Base-by-base conservation (phyloP, 2,329 filamentous ascomycete species). In the Waltergamsia citrina region DNA sequence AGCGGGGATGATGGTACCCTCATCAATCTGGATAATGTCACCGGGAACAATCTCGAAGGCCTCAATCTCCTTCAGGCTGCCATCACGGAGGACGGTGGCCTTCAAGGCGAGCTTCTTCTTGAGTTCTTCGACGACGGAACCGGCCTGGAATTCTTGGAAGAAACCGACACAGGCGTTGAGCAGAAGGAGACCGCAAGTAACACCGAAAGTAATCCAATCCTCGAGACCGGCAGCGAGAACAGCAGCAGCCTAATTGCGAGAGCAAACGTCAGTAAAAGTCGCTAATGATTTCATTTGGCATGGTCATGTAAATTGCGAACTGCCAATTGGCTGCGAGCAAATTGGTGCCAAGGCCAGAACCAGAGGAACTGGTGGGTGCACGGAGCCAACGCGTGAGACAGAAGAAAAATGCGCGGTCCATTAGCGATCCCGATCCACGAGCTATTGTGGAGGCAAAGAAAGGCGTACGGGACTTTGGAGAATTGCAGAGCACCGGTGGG, bases 121-220 rank as follows among this genome's bases (percentile, higher is more conserved):
- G 51, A 94, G 64, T 56, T 92, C 85, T 32, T 90, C 85, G 62
- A 94, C 85, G 43, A 93, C 92, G 36, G 82, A 88, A 54, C 84
- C 86, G 41, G 86, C 86, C 62, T 93, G 85, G 62, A 73, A 93
- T 63, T 94, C 86, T 59, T 94, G 86, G 39, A 88, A 67, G 62
- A 93, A 94, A 63, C 86, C 85, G 43, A 94, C 86, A 43, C 63
- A 65, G 27, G 86, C 86, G 65, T 94, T 94, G 43, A 94, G 81
- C 44, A 93, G 57, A 8, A 94, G 72, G 33, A 93, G 70, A 52
- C 66, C 85, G 59, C 81, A 86, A 47, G 94, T 94, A 52, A 94
- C 85, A 69, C 85, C 86, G 52, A 94, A 90, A 66, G 94, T 86
- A 43, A 94, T 82, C 86, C 86, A 94, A 51, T 92, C 83, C 60